Percentiles rank a stretch among this genome's conserved stretches.
These are phyloP conservation scores for Aspergillus sp. DNA, from an alignment of 2,329 filamentous ascomycete genomes.

Conservation along the genomic window DNA sequence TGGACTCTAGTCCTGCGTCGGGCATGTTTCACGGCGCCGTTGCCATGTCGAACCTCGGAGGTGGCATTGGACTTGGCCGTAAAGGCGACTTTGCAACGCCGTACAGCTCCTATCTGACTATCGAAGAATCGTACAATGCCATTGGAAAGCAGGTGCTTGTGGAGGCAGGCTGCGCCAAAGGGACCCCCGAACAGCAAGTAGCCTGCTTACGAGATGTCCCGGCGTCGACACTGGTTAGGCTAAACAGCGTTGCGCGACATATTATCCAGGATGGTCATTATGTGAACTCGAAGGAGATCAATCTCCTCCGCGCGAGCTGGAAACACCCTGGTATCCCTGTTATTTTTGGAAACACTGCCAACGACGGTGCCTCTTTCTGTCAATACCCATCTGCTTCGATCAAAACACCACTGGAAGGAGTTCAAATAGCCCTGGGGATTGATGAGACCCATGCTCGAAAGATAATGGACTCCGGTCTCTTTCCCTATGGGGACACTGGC, in stretches of 20 bases:
- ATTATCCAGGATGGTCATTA: constrained; percentile 61
- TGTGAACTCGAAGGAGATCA: constrained; percentile 52
- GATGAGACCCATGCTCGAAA: constrained; percentile 41
- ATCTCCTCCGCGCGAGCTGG: constrained; percentile 43
- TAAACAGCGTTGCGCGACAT: constrained; percentile 37
- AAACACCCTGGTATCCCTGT: constrained; percentile 52
- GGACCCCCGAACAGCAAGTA: constrained; percentile 47
- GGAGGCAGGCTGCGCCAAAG: constrained; percentile 52
- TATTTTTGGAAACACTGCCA: constrained; percentile 55
- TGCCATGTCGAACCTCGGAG: constrained; percentile 47
- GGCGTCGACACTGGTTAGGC: constrained; percentile 9
- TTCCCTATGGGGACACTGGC: constrained; percentile 49
- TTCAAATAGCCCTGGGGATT: constrained; percentile 48
- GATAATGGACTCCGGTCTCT: constrained; percentile 49
- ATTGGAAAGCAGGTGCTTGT: constrained; percentile 52
- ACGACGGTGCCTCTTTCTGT: constrained; percentile 59
- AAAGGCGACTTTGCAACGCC: constrained; percentile 56
- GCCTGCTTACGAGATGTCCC: constrained; percentile 54
- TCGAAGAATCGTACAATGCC: constrained; percentile 51
- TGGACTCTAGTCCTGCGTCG: constrained; percentile 18
- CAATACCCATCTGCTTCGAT: constrained; percentile 48
- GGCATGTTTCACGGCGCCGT: constrained; percentile 17
- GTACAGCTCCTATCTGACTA: constrained; percentile 58
- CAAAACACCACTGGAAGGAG: constrained; percentile 42
- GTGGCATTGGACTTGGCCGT: constrained; percentile 56